These are phyloP conservation scores for Aureobasidium leucospermi DNA, from an alignment of 2,329 filamentous ascomycete species.

Conservation along the genomic window DNA sequence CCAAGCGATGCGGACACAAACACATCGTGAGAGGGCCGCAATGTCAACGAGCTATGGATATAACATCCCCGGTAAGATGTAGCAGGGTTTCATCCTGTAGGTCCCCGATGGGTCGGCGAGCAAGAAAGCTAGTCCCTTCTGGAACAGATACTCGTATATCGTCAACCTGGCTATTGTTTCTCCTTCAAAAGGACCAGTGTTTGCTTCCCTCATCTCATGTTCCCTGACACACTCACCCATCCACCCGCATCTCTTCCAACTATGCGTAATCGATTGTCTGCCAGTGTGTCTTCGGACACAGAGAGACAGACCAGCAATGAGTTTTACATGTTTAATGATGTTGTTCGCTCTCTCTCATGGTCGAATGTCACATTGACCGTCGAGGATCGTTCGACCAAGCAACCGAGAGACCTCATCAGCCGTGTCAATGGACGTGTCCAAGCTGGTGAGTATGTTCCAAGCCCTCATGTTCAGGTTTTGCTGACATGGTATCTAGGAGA, in stretches of 20 bases:
- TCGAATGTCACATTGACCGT: constrained; percentile 57
- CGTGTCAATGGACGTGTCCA: constrained; percentile 50
- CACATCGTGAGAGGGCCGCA: background rate
- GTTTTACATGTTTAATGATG: constrained; percentile 50
- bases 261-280: background rate
- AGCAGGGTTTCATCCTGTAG: background rate
- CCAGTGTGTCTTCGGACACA: background rate
- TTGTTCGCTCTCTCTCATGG: constrained; percentile 57
- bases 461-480: background rate
- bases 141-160: background rate
- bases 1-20: background rate
- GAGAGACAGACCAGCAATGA: constrained; percentile 3
- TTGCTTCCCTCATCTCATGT: background rate
- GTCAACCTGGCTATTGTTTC: background rate
- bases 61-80: background rate
- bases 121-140: background rate
- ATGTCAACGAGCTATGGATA: background rate
- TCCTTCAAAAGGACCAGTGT: background rate
- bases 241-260: background rate
- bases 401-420: constrained; percentile 52
- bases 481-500: constrained; percentile 46
- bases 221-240: background rate
- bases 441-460: background rate
- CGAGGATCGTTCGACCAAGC: constrained; percentile 57
- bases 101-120: background rate